Base-by-base conservation (phyloP, 2,329 filamentous ascomycete genomes). In the Pseudocercospora macadamiae region DNA sequence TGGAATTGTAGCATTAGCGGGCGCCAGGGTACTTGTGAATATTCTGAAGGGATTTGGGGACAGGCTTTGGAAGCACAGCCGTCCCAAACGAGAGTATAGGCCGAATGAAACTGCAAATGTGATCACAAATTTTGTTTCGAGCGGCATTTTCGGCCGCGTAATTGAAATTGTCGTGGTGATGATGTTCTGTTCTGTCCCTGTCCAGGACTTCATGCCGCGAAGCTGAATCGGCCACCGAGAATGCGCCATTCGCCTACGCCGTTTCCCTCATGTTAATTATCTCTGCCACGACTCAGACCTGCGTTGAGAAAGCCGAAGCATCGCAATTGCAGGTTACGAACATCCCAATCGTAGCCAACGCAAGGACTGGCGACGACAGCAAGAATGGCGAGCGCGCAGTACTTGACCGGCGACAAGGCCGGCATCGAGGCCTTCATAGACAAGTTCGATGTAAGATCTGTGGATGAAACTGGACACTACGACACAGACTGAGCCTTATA, bases 371-470 rank as follows among this genome's bases (percentile, higher is more conserved):
- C 16, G 42, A 79, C 14, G 25, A n/a, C 47, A 30, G 28, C 53
- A 36, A 48, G 18, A 19, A 62, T 60, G 60, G 53, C 57, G 16
- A 26, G 42, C 37, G 57, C 64, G 19, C 52, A 51, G 68, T 85
- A 93, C 72, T 82, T 99, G 65, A 93, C 88, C 34, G 93, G 93
- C 73, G 87, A 97, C 72, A 83, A 83, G 64, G 80, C 84, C 59
- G 90, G 85, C 44, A 90, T 97, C 67, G 84, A 88, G 51, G 87
- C 89, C 52, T 99, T 99, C 74, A 80, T 99, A 61, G 88, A 91
- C 77, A 86, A 86, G 72, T 99, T 97, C 72, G 95, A 99, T 80
- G 95, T 73, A 59, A 77, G 91, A 81, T 14, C n/a, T 25, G 14
- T 16, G 28, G 8, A 30, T 14, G 21, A 14, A 47, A 28, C 19